Conservation (phyloP, 352 stramenopile genomes). For the Globisporangium nodosum region DNA sequence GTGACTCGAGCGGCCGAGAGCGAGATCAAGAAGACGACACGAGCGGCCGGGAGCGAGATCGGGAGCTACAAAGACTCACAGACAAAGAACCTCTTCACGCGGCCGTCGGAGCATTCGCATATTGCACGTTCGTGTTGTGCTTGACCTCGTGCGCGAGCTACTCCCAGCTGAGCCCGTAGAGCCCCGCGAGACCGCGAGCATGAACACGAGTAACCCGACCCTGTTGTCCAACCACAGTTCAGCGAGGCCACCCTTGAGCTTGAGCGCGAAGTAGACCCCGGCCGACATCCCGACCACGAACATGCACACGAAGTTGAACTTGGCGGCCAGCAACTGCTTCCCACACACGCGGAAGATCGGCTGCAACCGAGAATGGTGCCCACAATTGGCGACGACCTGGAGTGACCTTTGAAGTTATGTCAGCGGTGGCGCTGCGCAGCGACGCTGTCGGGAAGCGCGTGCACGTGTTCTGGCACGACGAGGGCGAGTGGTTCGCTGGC, state of each 20-base stretch:
- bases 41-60: too few species aligned
- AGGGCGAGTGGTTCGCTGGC: slow-evolving; percentile 69
- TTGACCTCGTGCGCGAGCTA: slow-evolving; percentile 12
- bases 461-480: slow-evolving; percentile 66
- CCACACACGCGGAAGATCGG: slow-evolving; percentile 15
- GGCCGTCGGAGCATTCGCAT: neutral
- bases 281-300: slow-evolving; percentile 20
- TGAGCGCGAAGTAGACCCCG: slow-evolving; percentile 16
- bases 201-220: slow-evolving; percentile 13
- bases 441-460: slow-evolving; percentile 47
- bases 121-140: slow-evolving; percentile 9
- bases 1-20: too few species aligned
- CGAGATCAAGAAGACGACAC: too few species aligned
- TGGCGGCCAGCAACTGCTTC: slow-evolving; percentile 14
- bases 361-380: slow-evolving; percentile 1
- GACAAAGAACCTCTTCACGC: neutral
- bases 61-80: too few species aligned
- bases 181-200: slow-evolving; percentile 18
- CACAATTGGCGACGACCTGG: too few species aligned
- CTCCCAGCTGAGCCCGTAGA: slow-evolving; percentile 9
- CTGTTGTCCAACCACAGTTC: slow-evolving; percentile 22
- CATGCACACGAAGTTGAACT: slow-evolving; percentile 17
- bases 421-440: neutral
- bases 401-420: too few species aligned
- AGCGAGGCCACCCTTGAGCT: slow-evolving; percentile 12